Percentiles rank a stretch among this genome's conserved stretches.
Conservation (phyloP, 176 grass and related monocot species). For the Puya raimondii region DNA sequence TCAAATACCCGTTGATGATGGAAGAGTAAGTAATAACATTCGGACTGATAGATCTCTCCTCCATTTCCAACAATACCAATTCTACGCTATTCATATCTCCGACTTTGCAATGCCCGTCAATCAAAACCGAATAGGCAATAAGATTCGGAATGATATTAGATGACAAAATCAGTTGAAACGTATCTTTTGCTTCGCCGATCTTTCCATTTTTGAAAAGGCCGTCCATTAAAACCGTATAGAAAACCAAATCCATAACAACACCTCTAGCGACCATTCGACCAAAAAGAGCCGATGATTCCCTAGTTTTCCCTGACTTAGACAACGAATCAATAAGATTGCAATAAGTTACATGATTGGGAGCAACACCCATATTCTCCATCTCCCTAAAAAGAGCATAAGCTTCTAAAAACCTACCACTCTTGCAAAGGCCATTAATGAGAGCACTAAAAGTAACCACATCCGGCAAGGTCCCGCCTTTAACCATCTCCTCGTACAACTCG, state of each 20-base stretch:
- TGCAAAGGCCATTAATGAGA: slow-evolving; percentile 52
- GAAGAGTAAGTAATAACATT: slow-evolving; percentile 74
- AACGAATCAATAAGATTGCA: slow-evolving; percentile 71
- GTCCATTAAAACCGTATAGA: slow-evolving; percentile 63
- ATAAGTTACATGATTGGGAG: slow-evolving; percentile 67
- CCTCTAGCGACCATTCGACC: slow-evolving; percentile 62
- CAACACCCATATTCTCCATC: slow-evolving; percentile 58
- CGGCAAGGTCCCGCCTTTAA: slow-evolving; percentile 40
- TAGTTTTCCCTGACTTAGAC: slow-evolving; percentile 25
- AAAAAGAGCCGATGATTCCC: slow-evolving; percentile 28
- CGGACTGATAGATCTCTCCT: slow-evolving; percentile 34
- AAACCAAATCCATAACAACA: slow-evolving; percentile 63
- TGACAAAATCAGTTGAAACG: slow-evolving; percentile 32
- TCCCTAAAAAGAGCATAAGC: slow-evolving; percentile 63
- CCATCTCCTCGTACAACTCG: slow-evolving; percentile 61
- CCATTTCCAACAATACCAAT: slow-evolving; percentile 46
- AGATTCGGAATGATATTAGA: slow-evolving; percentile 47
- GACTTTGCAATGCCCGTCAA: slow-evolving; percentile 57
- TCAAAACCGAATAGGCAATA: slow-evolving; percentile 61
- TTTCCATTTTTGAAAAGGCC: slow-evolving; percentile 47
- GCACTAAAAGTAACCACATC: slow-evolving; percentile 55
- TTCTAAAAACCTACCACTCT: slow-evolving; percentile 39
- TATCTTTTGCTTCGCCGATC: slow-evolving; percentile 38
- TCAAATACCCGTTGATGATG: slow-evolving; percentile 66
- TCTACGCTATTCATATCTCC: slow-evolving; percentile 54